phyloP scores from a whole-genome alignment of 2,329 filamentous ascomycete species.

The Chaetothyriales sp. region DNA sequence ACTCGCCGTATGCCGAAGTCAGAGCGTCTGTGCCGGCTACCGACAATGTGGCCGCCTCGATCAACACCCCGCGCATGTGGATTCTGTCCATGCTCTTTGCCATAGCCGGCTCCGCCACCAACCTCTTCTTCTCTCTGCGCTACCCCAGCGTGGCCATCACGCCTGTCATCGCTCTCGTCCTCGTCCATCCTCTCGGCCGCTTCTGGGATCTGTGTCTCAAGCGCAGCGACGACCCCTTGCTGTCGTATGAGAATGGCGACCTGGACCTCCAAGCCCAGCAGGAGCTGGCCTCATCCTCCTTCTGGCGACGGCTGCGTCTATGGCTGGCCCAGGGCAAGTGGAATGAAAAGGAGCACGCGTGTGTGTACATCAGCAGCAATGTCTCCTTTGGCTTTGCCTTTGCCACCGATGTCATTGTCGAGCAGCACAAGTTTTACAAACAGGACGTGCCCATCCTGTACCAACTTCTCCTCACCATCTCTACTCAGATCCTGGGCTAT shows the following conservation, averaged over 20 bases:
- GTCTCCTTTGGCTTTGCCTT: constrained; percentile 83
- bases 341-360: constrained; percentile 82
- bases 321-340: constrained; percentile 69
- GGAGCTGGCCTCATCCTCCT: background rate
- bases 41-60: constrained; percentile 62
- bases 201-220: constrained; percentile 64
- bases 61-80: constrained; percentile 79
- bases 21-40: constrained; percentile 62
- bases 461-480: constrained; percentile 68
- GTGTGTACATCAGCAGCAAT: constrained; percentile 79
- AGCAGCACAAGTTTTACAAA: constrained; percentile 78
- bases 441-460: constrained; percentile 64
- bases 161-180: constrained; percentile 69
- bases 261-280: constrained; percentile 14
- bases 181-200: constrained; percentile 70
- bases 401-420: constrained; percentile 73
- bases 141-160: constrained; percentile 84
- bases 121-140: constrained; percentile 76
- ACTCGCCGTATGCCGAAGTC: constrained; percentile 51
- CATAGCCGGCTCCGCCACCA: constrained; percentile 65
- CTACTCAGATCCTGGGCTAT: constrained; percentile 75
- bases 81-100: constrained; percentile 63
- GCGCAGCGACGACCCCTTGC: constrained; percentile 37
- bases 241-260: constrained; percentile 44
- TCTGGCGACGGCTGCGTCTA: constrained; percentile 36